Evolutionary conservation across 352 stramenopile species (phyloP).

Genomic region (Albugo candida): DNA sequence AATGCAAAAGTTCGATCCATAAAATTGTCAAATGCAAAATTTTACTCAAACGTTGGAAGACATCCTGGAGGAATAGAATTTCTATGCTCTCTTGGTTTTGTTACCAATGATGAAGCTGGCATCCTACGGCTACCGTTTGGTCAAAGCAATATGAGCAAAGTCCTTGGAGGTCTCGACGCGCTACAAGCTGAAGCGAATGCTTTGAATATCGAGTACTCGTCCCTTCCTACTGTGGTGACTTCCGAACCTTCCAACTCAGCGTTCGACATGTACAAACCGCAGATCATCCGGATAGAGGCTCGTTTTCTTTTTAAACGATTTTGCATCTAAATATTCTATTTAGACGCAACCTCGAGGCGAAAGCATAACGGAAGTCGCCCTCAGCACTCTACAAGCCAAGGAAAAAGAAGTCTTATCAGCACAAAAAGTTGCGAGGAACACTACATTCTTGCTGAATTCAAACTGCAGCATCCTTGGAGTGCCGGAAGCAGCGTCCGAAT

Average conservation of each 20-base stretch:
- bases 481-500: slow-evolving; percentile 9
- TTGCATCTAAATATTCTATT: slow-evolving; percentile 2
- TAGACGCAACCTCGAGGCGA: slow-evolving; percentile 62
- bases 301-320: background rate
- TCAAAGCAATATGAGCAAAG: slow-evolving; percentile 8
- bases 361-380: slow-evolving; percentile 55
- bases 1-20: slow-evolving; percentile 74
- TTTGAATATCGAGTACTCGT: slow-evolving; percentile 25
- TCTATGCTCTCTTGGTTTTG: slow-evolving; percentile 42
- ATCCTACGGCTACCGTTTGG: slow-evolving; percentile 18
- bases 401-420: slow-evolving; percentile 40
- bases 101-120: slow-evolving; percentile 21
- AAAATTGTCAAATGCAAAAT: slow-evolving; percentile 49
- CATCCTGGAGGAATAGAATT: slow-evolving; percentile 56
- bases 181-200: slow-evolving; percentile 64
- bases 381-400: slow-evolving; percentile 57
- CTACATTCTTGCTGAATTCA: slow-evolving; percentile 21
- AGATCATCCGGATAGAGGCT: slow-evolving; percentile 70
- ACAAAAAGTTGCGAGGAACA: slow-evolving; percentile 47
- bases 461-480: slow-evolving; percentile 2
- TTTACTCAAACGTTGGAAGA: slow-evolving; percentile 42
- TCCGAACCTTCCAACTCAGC: slow-evolving; percentile 12
- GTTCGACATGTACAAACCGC: slow-evolving; percentile 69
- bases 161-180: slow-evolving; percentile 33
- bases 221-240: slow-evolving; percentile 25